Conservation (phyloP, 441 rosid species). For the Pelargonium citronellum region DNA sequence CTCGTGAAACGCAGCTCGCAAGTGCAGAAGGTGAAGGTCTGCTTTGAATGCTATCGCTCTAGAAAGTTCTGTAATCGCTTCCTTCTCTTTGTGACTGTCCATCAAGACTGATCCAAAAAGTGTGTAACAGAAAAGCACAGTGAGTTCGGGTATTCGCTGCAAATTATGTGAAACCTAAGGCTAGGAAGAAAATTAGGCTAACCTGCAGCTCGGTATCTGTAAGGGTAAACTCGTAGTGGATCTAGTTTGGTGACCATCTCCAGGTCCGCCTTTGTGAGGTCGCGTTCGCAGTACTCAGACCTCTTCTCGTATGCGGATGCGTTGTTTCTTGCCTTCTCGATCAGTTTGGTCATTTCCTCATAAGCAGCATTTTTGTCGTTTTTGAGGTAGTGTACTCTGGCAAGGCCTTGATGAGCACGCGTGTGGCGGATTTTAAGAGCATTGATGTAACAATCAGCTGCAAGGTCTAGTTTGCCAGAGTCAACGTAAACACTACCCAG, state of each 20-base stretch:
- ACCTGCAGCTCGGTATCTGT: conserved; percentile 97
- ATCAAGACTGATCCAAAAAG: conserved; percentile 54
- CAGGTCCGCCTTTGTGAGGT: conserved; percentile 73
- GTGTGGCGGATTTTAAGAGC: conserved; percentile 92
- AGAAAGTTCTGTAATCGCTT: conserved; percentile 84
- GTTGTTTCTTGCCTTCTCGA: conserved; percentile 76
- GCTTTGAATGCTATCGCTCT: conserved; percentile 88
- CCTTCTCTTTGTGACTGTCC: conserved; percentile 80
- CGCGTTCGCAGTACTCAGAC: conserved; percentile 91
- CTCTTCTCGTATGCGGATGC: conserved; percentile 97
- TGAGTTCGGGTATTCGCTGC: too few species aligned
- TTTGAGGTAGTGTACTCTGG: conserved; percentile 79
- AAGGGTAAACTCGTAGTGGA: conserved; percentile 93
- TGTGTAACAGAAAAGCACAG: too few species aligned
- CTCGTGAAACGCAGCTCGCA: conserved; percentile 91
- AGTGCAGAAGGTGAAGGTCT: conserved; percentile 82
- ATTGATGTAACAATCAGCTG: conserved; percentile 90
- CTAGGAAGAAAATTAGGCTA: not conserved
- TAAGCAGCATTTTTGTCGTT: conserved; percentile 70
- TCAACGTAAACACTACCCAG: conserved; percentile 92
- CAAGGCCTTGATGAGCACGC: conserved; percentile 94
- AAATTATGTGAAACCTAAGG: not conserved
- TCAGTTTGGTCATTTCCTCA: conserved; percentile 82
- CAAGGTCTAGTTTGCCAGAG: conserved; percentile 57
- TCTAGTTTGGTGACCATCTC: conserved; percentile 85